Percentiles rank a stretch among this genome's conserved stretches.
phyloP scores from a whole-genome alignment of 2,329 filamentous ascomycete genomes.

The Claviceps sp. region DNA sequence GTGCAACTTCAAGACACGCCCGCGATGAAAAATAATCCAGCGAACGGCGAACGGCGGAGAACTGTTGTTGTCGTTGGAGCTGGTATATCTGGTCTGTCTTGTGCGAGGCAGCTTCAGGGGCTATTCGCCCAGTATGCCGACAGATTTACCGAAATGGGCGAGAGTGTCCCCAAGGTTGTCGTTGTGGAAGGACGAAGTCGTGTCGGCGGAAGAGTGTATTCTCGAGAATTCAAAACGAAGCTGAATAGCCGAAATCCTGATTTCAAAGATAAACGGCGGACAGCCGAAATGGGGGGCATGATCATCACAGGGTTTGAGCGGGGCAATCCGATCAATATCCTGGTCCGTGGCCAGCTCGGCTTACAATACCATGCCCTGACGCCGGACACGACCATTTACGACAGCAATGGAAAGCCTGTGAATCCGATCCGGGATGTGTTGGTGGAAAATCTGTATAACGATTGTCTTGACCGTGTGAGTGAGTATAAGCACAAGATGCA shows the following conservation, averaged over 20 bases:
- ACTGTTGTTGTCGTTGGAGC: slow-evolving; percentile 82
- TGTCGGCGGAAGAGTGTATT: slow-evolving; percentile 88
- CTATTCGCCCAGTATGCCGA: slow-evolving; percentile 69
- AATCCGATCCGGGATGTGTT: slow-evolving; percentile 65
- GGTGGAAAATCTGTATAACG: slow-evolving; percentile 87
- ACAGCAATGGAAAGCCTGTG: slow-evolving; percentile 65
- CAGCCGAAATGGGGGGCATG: slow-evolving; percentile 94
- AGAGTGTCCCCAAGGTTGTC: slow-evolving; percentile 60
- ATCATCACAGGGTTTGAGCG: slow-evolving; percentile 95
- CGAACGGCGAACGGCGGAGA: slow-evolving; percentile 38
- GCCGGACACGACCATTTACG: slow-evolving; percentile 77
- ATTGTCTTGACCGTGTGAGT: slow-evolving; percentile 83
- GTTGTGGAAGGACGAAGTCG: slow-evolving; percentile 78
- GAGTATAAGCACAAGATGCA: slow-evolving; percentile 73
- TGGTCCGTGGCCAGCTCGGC: slow-evolving; percentile 81
- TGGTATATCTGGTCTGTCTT: slow-evolving; percentile 85
- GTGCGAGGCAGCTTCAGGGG: slow-evolving; percentile 81
- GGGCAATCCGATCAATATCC: slow-evolving; percentile 83
- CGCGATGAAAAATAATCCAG: slow-evolving; percentile 24
- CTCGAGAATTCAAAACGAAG: slow-evolving; percentile 52
- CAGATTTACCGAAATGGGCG: slow-evolving; percentile 48
- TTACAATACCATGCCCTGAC: slow-evolving; percentile 74
- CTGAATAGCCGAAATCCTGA: slow-evolving; percentile 34
- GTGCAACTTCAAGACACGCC: slow-evolving; percentile 45
- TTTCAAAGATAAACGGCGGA: slow-evolving; percentile 51